Percentiles rank a stretch among this genome's conserved stretches.
Evolutionary conservation across 2,329 filamentous ascomycete species (phyloP).

Genomic region (Aspergillus novoparasiticus): DNA sequence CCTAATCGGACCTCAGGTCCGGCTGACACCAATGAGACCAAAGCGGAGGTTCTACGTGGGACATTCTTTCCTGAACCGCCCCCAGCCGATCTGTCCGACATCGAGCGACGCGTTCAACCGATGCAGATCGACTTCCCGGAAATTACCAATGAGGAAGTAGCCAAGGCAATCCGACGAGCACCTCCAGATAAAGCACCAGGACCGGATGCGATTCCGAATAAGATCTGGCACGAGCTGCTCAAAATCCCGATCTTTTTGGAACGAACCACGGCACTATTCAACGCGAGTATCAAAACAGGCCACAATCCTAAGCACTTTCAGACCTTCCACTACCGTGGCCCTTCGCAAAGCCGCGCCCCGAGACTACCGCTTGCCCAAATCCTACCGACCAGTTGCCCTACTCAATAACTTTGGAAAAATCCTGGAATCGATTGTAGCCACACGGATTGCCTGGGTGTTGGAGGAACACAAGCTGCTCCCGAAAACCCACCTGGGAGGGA

Average conservation of each 20-base stretch:
- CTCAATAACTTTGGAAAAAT: slow-evolving; percentile 19
- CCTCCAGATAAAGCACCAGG: slow-evolving; percentile 8
- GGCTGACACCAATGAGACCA: slow-evolving; percentile 3
- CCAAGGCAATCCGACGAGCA: background rate
- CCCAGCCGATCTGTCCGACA: background rate
- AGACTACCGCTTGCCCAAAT: slow-evolving; percentile 15
- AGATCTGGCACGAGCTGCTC: slow-evolving; percentile 8
- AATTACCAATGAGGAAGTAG: background rate
- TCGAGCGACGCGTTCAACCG: slow-evolving; percentile 12
- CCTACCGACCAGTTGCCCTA: slow-evolving; percentile 18
- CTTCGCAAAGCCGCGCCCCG: slow-evolving; percentile 5
- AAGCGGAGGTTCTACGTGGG: background rate
- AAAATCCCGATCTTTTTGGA: background rate
- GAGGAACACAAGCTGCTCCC: slow-evolving; percentile 13
- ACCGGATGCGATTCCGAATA: slow-evolving; percentile 2
- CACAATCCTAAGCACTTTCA: slow-evolving; percentile 12
- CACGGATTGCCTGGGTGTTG: slow-evolving; percentile 7
- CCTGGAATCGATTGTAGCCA: slow-evolving; percentile 14
- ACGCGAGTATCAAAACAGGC: background rate
- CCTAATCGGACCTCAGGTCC: background rate
- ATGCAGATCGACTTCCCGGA: background rate
- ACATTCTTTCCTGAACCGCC: background rate
- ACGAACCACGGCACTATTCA: background rate
- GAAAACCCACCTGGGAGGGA: slow-evolving; percentile 12
- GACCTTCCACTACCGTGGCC: slow-evolving; percentile 9